A percentile compares a stretch with the other conserved stretches of the same genome.
phyloP scores from a whole-genome alignment of 331 rosid species.

The Rhamnella rubrinervis region DNA sequence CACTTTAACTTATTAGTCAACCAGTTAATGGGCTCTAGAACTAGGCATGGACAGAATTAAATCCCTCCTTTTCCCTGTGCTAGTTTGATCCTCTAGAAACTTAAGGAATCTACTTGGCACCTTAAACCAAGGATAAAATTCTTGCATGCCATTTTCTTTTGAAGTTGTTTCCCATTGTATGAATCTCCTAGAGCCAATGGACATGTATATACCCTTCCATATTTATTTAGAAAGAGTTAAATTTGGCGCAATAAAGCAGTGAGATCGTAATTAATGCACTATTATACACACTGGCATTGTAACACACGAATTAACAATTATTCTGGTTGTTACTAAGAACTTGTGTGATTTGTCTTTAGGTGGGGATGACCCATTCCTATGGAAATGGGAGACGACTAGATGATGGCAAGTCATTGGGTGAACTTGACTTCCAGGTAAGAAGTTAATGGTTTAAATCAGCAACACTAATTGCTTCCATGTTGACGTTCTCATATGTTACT shows the following conservation, averaged over 20 bases:
- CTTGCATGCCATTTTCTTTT: neutral
- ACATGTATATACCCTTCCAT: too few relatives aligned
- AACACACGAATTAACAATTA: neutral
- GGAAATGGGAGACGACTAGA: constrained; percentile 45
- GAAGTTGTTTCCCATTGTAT: too few relatives aligned
- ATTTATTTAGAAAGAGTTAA: neutral
- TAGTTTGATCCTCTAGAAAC: neutral
- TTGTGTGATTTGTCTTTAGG: constrained; percentile 24
- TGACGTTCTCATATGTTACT: constrained; percentile 10
- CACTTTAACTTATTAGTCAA: too few relatives aligned
- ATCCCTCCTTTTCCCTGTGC: neutral
- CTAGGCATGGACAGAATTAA: neutral
- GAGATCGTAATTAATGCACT: neutral
- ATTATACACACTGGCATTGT: neutral
- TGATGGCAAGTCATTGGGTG: constrained; percentile 44
- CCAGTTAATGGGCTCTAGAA: too few relatives aligned
- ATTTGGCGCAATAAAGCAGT: neutral
- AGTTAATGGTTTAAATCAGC: neutral
- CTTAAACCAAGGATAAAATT: neutral
- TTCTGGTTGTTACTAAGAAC: neutral
- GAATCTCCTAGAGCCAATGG: too few relatives aligned
- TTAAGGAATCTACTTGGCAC: neutral
- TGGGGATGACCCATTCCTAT: constrained; percentile 40
- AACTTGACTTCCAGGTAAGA: constrained; percentile 46
- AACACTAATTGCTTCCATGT: neutral